Base-by-base conservation (phyloP, 805 yeast genomes). In the Yarrowia bubula region DNA sequence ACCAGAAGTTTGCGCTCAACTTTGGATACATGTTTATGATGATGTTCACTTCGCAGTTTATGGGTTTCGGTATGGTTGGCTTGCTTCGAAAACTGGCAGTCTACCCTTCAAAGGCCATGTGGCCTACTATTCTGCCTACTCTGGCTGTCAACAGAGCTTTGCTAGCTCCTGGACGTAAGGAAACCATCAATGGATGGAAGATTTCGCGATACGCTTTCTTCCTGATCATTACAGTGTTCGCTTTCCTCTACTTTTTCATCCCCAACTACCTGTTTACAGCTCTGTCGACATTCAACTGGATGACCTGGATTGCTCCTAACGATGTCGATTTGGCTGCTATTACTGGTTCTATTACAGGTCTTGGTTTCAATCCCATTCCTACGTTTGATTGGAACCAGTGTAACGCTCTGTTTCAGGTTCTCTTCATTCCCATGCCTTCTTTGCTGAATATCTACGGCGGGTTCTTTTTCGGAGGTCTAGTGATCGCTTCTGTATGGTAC, bases 221-320 rank as follows among this genome's bases (percentile, higher is more conserved):
- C 73, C 70, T 79, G 22, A 62, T 76, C 44, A 77, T 78, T 4
- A 76, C 82, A 62, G 64, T 70, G 14, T 72, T 73, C 14, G 74
- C 81, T 39, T 85, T 86, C 69, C 66, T 79, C 7, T 87, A 86
- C 82, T 84, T 82, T 70, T 87, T 88, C 86, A 75, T 87, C 68
- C 90, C 92, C 13, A 87, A 86, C 64, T 87, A 78, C 72, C 77
- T 88, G 17, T 86, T 86, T 75, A 77, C 79, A 17, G 90, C 86
- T 1, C 79, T 88, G 57, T 80, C 86, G 0, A 81, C 80, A 69
- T 88, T 89, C 75, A 83, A 79, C 70, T 85, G 88, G 88, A 81
- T 83, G 70, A 80, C 75, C 31, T 84, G 88, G 87, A 83, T 83
- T 53, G 76, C 67, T 1, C 76, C 77, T n/a, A 72, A 84, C 67